Evolutionary conservation across 2,329 filamentous ascomycete species (phyloP), one percentile per base, ranked within the genome.

Genomic region (Mycosphaerella arachidis): DNA sequence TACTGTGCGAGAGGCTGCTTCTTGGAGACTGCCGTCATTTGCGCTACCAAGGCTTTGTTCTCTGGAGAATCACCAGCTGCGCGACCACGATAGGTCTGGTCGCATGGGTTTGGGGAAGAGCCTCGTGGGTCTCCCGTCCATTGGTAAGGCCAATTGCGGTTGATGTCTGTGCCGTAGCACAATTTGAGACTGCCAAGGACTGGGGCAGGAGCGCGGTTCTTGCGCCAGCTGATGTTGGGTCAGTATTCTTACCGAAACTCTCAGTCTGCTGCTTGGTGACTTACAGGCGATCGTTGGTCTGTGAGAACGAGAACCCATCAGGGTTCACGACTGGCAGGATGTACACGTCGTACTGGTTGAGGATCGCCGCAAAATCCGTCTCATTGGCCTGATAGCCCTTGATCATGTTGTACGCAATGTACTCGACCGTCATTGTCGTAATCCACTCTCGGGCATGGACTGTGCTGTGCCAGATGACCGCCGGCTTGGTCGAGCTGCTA

Each of bases 291-390:
- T 86, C 75, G 6, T 68, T 78, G 2, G 77, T 82, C 67, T 86
- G 83, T 0, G 81, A 80, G 72, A 82, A 86, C 29, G 82, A 75
- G 67, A 87, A 87, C 24, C 84, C 82, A 82, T 65, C 48, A 4
- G 60, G 65, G 46, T 68, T 68, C 48, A 67, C 66, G 20, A 68
- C 55, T 4, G 66, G 66, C 30, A 68, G 54, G 62, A 68, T 63
- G 56, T 66, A 66, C 55, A 66, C 57, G 35, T 68, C 62, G 58
- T 63, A 68, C 40, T 60, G 55, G 60, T 68, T 55, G 48, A 66
- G 45, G 12, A 64, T 62, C 13, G 59, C 40, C 3, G 61, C 62
- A 55, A 63, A 62, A 10, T 46, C 55, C 24, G 63, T 43, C 27
- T 66, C 60, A n/a, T 54, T 55, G 9, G 40, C 57, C 53, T 66